A percentile compares a stretch with the other conserved stretches of the same genome.
Evolutionary conservation across 306 rosid species (phyloP).

Genomic region (Rosa persica): DNA sequence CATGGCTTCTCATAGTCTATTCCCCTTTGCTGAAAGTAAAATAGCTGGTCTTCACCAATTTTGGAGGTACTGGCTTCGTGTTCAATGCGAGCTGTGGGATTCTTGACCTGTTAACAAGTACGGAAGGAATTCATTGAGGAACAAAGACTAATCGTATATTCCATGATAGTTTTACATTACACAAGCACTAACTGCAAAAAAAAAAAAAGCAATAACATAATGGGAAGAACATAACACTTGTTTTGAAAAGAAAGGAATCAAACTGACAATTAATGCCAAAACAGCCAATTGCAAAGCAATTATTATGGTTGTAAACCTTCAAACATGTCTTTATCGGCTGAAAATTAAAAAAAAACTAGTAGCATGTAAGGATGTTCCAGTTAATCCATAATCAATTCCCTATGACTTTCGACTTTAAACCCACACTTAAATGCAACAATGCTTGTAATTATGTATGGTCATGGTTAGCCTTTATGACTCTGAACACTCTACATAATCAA

Average conservation of each 20-base stretch:
- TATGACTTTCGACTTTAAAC: background rate
- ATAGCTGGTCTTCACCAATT: slow-evolving; percentile 89
- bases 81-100: slow-evolving; percentile 82
- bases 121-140: background rate
- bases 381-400: background rate
- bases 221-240: background rate
- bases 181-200: background rate
- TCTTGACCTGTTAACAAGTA: slow-evolving; percentile 60
- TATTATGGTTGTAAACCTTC: background rate
- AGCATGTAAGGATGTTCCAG: background rate
- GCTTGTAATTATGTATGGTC: background rate
- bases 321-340: background rate
- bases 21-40: slow-evolving; percentile 95
- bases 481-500: background rate
- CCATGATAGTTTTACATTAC: background rate
- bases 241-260: background rate
- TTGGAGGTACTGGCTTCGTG: slow-evolving; percentile 97
- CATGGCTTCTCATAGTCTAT: slow-evolving; percentile 87
- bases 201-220: background rate
- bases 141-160: background rate
- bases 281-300: background rate
- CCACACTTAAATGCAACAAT: background rate
- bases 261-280: background rate
- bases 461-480: background rate
- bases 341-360: background rate